Conservation (phyloP, 768 basidiomycete genomes). For the Kwoniella mangroviensis region DNA sequence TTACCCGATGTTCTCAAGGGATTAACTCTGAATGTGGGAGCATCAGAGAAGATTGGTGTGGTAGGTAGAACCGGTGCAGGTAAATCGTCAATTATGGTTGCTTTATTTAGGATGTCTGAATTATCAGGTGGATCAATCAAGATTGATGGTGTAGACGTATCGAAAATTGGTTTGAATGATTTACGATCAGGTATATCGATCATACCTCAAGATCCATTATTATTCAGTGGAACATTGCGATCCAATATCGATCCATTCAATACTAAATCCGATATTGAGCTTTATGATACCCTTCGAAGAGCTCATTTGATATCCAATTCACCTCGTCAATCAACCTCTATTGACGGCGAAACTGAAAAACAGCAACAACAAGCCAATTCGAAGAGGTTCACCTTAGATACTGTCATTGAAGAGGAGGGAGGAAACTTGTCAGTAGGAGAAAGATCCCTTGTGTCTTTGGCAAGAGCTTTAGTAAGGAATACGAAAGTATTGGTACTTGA, state of each 20-base stretch:
- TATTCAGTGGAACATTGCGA: slow-evolving; percentile 62
- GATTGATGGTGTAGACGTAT: slow-evolving; percentile 84
- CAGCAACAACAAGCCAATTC: background rate
- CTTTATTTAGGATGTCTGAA: slow-evolving; percentile 84
- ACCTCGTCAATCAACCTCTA: background rate
- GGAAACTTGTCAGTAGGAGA: slow-evolving; percentile 74
- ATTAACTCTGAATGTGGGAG: slow-evolving; percentile 69
- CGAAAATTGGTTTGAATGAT: slow-evolving; percentile 75
- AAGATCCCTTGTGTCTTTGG: slow-evolving; percentile 83
- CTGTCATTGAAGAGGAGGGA: slow-evolving; percentile 82
- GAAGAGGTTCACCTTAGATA: slow-evolving; percentile 75
- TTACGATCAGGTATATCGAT: slow-evolving; percentile 61
- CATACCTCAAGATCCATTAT: slow-evolving; percentile 76
- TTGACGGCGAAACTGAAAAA: background rate
- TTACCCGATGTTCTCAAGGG: slow-evolving; percentile 88
- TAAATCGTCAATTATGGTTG: slow-evolving; percentile 87
- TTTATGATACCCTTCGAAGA: slow-evolving; percentile 87
- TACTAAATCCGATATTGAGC: slow-evolving; percentile 73
- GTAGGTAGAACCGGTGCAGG: slow-evolving; percentile 81
- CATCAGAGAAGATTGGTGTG: slow-evolving; percentile 89
- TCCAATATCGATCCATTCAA: slow-evolving; percentile 90
- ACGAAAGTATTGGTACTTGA: slow-evolving; percentile 71
- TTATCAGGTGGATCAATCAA: slow-evolving; percentile 71
- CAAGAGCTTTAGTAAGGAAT: slow-evolving; percentile 85
- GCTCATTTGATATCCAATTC: slow-evolving; percentile 65